phyloP scores from a whole-genome alignment of 1,284 basidiomycete genomes.

The Lignosus rhinocerotis region DNA sequence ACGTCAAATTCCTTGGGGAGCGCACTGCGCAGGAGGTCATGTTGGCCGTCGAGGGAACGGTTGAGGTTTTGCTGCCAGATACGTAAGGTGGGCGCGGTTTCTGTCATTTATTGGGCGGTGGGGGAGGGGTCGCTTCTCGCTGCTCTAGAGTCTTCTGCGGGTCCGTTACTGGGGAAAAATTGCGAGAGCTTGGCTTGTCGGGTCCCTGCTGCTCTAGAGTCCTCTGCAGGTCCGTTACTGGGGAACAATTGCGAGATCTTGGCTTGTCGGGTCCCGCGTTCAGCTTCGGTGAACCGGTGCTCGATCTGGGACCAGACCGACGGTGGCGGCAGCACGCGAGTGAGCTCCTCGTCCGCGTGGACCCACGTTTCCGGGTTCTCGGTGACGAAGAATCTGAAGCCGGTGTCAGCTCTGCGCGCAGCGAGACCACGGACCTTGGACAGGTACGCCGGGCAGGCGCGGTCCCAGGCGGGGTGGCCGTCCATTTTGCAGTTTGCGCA shows the following conservation, averaged over 20 bases:
- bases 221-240: background rate
- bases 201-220: background rate
- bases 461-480: conserved; percentile 18
- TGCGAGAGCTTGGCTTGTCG: background rate
- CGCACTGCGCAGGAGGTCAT: conserved; percentile 25
- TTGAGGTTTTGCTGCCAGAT: conserved; percentile 22
- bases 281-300: background rate
- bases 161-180: background rate
- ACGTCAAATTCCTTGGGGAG: conserved; percentile 30
- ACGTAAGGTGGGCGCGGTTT: conserved; percentile 28
- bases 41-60: conserved; percentile 28
- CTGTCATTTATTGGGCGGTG: background rate
- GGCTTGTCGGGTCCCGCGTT: background rate
- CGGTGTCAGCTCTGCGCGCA: conserved; percentile 1
- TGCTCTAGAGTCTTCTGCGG: background rate
- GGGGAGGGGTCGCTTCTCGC: background rate
- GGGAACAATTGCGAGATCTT: background rate
- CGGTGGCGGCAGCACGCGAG: background rate
- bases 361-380: conserved; percentile 17
- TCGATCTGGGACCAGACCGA: conserved; percentile 1
- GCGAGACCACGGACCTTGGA: background rate
- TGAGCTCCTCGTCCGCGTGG: conserved; percentile 3
- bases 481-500: conserved; percentile 19
- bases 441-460: conserved; percentile 10
- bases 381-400: conserved; percentile 18